These are phyloP conservation scores for Saccharum hybrid DNA, from an alignment of 202 grass and related monocot species.

Conservation along the genomic window DNA sequence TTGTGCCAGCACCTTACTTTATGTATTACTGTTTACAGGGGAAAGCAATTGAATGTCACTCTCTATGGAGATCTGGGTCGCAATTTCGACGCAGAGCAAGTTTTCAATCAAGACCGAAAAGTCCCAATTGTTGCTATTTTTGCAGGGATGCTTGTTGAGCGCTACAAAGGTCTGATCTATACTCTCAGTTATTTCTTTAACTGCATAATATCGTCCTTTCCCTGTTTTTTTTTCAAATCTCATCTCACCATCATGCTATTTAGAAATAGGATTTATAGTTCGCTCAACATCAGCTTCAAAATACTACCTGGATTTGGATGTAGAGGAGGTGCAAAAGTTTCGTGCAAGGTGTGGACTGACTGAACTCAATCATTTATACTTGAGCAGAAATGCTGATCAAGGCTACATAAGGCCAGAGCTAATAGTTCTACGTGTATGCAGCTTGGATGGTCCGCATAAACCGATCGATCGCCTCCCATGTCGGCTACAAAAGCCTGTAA, in stretches of 20 bases:
- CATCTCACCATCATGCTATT: not conserved
- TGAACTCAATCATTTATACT: constrained; percentile 3
- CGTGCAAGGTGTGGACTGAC: not conserved
- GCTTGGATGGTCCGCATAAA: not conserved
- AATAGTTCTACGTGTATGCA: not conserved
- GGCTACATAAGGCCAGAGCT: not conserved
- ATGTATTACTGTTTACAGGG: constrained; percentile 11
- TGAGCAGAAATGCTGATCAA: not conserved
- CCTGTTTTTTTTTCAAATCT: not conserved
- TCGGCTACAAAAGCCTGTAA: not conserved
- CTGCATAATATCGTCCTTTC: not conserved
- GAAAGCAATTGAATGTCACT: not conserved
- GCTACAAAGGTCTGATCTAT: not conserved
- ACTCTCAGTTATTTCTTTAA: not conserved
- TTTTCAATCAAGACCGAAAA: not conserved
- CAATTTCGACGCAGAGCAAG: not conserved
- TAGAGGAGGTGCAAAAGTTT: constrained; percentile 14
- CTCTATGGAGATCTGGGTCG: constrained; percentile 11
- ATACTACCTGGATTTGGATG: constrained; percentile 19
- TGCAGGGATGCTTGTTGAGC: constrained; percentile 10
- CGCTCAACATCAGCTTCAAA: constrained; percentile 10
- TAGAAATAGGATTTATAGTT: not conserved
- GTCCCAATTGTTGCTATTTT: constrained; percentile 13
- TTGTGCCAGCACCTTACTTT: not conserved
- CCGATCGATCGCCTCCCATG: not conserved